Evolutionary conservation across 2,329 filamentous ascomycete genomes (phyloP), one percentile per base, ranked within the genome.

Genomic region (Epichloe hybrida): DNA sequence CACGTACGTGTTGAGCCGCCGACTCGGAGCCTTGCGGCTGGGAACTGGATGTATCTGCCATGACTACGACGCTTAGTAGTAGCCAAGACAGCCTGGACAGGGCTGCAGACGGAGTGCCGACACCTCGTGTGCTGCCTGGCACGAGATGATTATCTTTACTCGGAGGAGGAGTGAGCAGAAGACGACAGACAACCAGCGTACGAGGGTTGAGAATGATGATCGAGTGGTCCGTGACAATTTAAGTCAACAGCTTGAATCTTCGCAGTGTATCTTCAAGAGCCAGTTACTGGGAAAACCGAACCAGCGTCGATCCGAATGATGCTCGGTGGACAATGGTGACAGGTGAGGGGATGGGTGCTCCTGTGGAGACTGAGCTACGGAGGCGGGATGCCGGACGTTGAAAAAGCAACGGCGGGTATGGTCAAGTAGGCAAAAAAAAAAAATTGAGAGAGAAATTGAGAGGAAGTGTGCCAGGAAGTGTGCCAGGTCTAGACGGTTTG

Each of bases 31-130:
- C 51, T 41, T 61, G 57, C 15, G 55, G 49, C 39, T 61, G 56
- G 17, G 55, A 55, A 49, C 52, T 44, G 46, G 59, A 48, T 51
- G 57, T 49, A 50, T 63, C 61, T 47, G 56, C 55, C 60, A 63
- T 63, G 53, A 17, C 52, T 52, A 54, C 46, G 54, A 52, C 50
- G 44, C 48, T 52, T 51, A 51, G 51, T 51, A 51, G 51, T 46
- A 48, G 51, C 47, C 56, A 48, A 53, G 52, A 53, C 52, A 50
- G 53, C 48, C 34, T 49, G 42, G 39, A 44, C 43, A 23, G 34
- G 48, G 40, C 40, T 41, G 52, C 34, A 46, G 35, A 46, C 42
- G 50, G 38, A 52, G 49, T 41, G 50, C 50, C 39, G 50, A 17
- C 20, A 47, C 36, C 38, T 49, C 35, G 43, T 39, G 34, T 37